phyloP scores from a whole-genome alignment of 345 rosid species.

The Acer campestre region DNA sequence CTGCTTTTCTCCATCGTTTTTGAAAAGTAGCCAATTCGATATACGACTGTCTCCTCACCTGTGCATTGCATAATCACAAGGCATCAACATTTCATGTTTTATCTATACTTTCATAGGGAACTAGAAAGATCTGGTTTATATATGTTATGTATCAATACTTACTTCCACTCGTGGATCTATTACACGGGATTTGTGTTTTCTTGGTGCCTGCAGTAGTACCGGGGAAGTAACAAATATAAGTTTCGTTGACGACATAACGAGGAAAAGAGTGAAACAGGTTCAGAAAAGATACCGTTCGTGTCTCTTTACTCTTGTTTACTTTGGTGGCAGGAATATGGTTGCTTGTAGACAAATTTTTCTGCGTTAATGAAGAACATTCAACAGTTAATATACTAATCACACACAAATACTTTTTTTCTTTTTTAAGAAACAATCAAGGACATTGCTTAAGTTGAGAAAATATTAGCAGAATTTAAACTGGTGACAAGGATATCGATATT shows the following conservation, averaged over 20 bases:
- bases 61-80: background rate
- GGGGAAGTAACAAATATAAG: background rate
- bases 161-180: conserved; percentile 57
- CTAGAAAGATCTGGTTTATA: background rate
- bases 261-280: background rate
- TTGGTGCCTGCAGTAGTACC: conserved; percentile 30
- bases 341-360: conserved; percentile 5
- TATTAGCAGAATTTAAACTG: background rate
- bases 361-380: background rate
- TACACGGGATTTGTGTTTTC: conserved; percentile 11
- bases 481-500: background rate
- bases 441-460: background rate
- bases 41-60: conserved; percentile 73
- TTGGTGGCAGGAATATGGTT: conserved; percentile 9
- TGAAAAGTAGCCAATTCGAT: conserved; percentile 45
- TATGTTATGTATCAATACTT: conserved; percentile 19
- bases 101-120: background rate
- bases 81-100: background rate
- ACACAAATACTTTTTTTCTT: too few relatives aligned
- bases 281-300: background rate
- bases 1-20: conserved; percentile 55
- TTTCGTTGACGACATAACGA: background rate
- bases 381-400: background rate
- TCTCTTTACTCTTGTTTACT: conserved; percentile 1
- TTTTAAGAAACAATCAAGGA: too few relatives aligned